Percentiles rank a stretch among this genome's conserved stretches.
Conservation (phyloP, 1,284 basidiomycete species). For the Ustilago hordei region DNA sequence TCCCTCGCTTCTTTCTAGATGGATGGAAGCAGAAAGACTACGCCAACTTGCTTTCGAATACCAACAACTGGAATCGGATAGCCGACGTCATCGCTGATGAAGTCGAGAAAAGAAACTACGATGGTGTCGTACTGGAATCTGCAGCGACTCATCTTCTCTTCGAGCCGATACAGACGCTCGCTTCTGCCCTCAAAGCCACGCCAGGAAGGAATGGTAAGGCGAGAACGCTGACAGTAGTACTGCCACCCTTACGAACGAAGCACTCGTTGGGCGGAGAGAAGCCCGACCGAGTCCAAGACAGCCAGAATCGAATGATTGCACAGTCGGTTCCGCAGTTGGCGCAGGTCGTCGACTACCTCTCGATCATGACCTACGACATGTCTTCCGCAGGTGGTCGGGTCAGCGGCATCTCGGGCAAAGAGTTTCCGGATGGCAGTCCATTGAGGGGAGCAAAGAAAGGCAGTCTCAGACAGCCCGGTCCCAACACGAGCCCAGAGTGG, state of each 20-base stretch:
- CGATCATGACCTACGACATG: slow-evolving; percentile 61
- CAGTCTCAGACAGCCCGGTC: slow-evolving; percentile 39
- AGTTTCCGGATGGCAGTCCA: slow-evolving; percentile 40
- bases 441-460: slow-evolving; percentile 41
- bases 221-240: slow-evolving; percentile 32
- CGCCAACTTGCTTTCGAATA: slow-evolving; percentile 29
- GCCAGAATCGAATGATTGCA: slow-evolving; percentile 42
- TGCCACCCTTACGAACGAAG: slow-evolving; percentile 39
- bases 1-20: slow-evolving; percentile 53
- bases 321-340: slow-evolving; percentile 44
- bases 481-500: slow-evolving; percentile 50
- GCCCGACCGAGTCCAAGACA: slow-evolving; percentile 13
- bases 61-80: slow-evolving; percentile 24
- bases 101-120: slow-evolving; percentile 17
- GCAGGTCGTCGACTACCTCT: slow-evolving; percentile 41
- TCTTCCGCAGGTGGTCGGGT: slow-evolving; percentile 25
- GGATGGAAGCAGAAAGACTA: slow-evolving; percentile 45
- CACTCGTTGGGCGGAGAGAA: slow-evolving; percentile 18
- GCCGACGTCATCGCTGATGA: slow-evolving; percentile 26
- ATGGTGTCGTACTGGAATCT: slow-evolving; percentile 46
- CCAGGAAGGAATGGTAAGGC: background rate
- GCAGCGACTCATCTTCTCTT: slow-evolving; percentile 47
- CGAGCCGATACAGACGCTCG: slow-evolving; percentile 31
- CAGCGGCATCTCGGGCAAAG: slow-evolving; percentile 15
- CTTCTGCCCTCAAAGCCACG: slow-evolving; percentile 9